These are phyloP conservation scores for Clavariopsis aquatica DNA, from an alignment of 495 filamentous ascomycete species.

Conservation along the genomic window DNA sequence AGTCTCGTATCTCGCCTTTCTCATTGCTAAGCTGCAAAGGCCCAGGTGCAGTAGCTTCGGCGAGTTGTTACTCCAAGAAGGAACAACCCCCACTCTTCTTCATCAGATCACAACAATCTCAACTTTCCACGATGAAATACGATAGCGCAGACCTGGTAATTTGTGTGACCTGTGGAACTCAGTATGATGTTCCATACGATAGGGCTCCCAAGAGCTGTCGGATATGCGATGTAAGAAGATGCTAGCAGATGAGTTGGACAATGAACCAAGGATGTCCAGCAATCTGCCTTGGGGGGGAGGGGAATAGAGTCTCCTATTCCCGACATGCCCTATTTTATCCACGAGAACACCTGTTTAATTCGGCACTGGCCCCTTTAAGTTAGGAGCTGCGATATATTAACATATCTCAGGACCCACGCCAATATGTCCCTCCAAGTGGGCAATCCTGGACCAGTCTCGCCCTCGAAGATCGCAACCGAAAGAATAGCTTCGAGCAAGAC, in stretches of 20 bases:
- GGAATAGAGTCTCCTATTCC: too few species aligned
- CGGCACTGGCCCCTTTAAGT: too few species aligned
- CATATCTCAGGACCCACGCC: conserved; percentile 58
- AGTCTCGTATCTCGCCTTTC: conserved; percentile 1
- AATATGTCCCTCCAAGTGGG: conserved; percentile 56
- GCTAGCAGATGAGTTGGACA: too few species aligned
- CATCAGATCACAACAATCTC: background rate
- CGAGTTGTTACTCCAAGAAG: background rate
- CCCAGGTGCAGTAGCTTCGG: conserved; percentile 3
- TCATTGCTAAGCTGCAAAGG: conserved; percentile 27
- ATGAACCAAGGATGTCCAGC: too few species aligned
- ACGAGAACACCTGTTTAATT: background rate
- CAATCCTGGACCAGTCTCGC: conserved; percentile 58
- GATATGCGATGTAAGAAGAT: conserved; percentile 67
- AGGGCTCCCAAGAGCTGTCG: conserved; percentile 57
- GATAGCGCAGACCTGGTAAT: conserved; percentile 54
- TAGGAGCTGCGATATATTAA: too few species aligned
- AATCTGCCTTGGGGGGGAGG: too few species aligned
- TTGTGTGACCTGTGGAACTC: conserved; percentile 70
- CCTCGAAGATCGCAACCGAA: conserved; percentile 42
- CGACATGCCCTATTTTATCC: background rate
- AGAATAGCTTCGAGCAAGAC: conserved; percentile 49
- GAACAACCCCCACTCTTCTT: conserved; percentile 5
- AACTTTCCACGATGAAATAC: conserved; percentile 18
- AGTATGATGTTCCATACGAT: conserved; percentile 57